Conservation (phyloP, 352 stramenopile genomes). For the Paralagenidium karlingii region DNA sequence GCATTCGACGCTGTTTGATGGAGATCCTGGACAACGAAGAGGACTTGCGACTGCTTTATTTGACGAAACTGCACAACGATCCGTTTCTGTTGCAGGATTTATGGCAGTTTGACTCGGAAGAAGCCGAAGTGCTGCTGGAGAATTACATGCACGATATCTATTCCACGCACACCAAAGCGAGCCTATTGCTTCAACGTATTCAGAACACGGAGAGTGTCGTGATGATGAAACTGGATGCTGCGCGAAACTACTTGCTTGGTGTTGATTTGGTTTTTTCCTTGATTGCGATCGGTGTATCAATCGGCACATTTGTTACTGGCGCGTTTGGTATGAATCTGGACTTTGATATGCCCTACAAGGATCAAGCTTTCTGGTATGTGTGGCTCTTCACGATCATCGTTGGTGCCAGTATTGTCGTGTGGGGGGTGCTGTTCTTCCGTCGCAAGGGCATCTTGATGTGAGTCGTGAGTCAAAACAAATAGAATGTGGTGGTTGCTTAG, state of each 20-base stretch:
- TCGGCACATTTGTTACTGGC: constrained; percentile 5
- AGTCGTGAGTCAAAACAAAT: no score
- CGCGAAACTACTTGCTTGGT: constrained; percentile 6
- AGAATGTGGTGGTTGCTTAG: no score
- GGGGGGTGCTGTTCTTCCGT: not conserved
- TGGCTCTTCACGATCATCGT: not conserved
- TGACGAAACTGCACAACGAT: constrained; percentile 2
- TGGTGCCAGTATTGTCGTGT: not conserved
- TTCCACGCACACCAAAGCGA: not conserved
- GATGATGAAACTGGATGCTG: constrained; percentile 8
- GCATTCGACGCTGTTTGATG: constrained; percentile 3
- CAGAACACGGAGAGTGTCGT: constrained; percentile 11
- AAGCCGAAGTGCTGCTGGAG: constrained; percentile 4
- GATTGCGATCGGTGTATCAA: not conserved
- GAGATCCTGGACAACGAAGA: constrained; percentile 6
- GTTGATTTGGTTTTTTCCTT: constrained; percentile 6
- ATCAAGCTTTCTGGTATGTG: constrained; percentile 1
- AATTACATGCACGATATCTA: constrained; percentile 9
- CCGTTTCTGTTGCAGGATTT: constrained; percentile 1
- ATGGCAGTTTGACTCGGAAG: constrained; percentile 6
- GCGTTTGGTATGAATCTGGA: constrained; percentile 9
- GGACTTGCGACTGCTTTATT: constrained; percentile 3
- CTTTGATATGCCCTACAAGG: constrained; percentile 1
- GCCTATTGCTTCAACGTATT: constrained; percentile 5
- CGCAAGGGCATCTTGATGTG: not conserved